phyloP scores from a whole-genome alignment of 345 rosid species.

The Linum trigynum region DNA sequence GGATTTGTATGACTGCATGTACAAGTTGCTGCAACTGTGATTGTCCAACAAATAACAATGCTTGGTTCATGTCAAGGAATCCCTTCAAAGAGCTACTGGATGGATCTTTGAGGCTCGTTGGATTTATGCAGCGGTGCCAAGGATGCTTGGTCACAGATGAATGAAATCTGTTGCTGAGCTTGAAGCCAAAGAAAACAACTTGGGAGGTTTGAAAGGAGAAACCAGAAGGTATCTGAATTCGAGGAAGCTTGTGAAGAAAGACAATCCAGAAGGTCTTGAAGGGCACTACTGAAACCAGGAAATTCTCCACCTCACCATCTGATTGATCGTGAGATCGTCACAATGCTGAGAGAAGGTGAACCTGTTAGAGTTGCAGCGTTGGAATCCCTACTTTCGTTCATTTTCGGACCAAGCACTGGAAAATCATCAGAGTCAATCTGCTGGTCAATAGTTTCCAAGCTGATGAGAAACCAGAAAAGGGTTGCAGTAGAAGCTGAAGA shows the following conservation, averaged over 20 bases:
- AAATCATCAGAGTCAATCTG: constrained; percentile 9
- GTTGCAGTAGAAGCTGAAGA: constrained; percentile 14
- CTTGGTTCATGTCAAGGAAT: constrained; percentile 12
- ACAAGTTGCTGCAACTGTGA: constrained; percentile 19
- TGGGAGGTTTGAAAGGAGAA: constrained; percentile 7
- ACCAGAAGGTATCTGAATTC: constrained; percentile 32
- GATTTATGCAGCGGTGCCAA: constrained; percentile 15
- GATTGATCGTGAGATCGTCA: too few relatives aligned
- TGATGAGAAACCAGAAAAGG: constrained; percentile 14
- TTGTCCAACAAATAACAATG: constrained; percentile 8
- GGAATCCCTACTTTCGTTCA: constrained; percentile 29
- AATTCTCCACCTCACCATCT: constrained; percentile 5
- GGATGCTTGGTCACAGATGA: constrained; percentile 18
- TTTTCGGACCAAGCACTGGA: constrained; percentile 20
- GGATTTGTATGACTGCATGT: constrained; percentile 22
- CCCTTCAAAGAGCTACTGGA: constrained; percentile 16
- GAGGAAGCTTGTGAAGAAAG: constrained; percentile 35
- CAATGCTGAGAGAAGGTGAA: constrained; percentile 26
- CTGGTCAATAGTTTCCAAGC: constrained; percentile 32
- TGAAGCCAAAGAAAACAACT: constrained; percentile 18
- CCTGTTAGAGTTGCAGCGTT: constrained; percentile 18
- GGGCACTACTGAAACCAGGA: constrained; percentile 6
- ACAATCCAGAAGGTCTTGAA: constrained; percentile 25
- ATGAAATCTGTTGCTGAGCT: constrained; percentile 16
- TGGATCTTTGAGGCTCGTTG: constrained; percentile 19